Conservation (phyloP, 106 monocot species). For the Iris macrosiphon region DNA sequence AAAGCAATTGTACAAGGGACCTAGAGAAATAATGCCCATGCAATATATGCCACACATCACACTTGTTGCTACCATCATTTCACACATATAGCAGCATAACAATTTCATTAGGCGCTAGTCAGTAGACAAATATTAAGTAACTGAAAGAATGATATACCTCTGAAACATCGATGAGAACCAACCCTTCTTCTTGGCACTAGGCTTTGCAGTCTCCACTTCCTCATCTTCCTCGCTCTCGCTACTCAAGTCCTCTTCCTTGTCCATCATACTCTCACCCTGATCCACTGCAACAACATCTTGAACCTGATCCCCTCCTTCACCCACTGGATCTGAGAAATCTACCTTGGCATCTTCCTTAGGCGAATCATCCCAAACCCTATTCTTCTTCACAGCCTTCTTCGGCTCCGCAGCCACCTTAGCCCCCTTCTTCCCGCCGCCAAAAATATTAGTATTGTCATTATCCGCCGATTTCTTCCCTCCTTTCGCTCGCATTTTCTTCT, state of each 20-base stretch:
- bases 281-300: constrained; percentile 40
- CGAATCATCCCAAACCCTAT: constrained; percentile 88
- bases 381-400: constrained; percentile 73
- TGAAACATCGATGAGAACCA: constrained; percentile 92
- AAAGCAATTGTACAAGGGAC: too few species aligned
- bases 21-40: too few species aligned
- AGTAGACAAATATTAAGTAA: too few species aligned
- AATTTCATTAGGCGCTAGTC: too few species aligned
- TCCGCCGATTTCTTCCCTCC: constrained; percentile 52
- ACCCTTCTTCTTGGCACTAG: constrained; percentile 64
- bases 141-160: constrained; percentile 42
- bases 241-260: constrained; percentile 71
- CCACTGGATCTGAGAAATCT: constrained; percentile 76
- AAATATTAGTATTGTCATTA: constrained; percentile 1
- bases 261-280: constrained; percentile 98
- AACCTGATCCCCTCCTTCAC: constrained; percentile 72
- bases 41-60: too few species aligned
- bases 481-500: constrained; percentile 64
- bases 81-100: too few species aligned
- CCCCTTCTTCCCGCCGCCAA: constrained; percentile 5
- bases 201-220: constrained; percentile 34
- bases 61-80: too few species aligned
- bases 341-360: constrained; percentile 44
- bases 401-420: constrained; percentile 32
- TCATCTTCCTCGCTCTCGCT: constrained; percentile 76